These are phyloP conservation scores for Zygosaccharomyces sapae DNA, from an alignment of 1,139 yeast species.

Conservation along the genomic window DNA sequence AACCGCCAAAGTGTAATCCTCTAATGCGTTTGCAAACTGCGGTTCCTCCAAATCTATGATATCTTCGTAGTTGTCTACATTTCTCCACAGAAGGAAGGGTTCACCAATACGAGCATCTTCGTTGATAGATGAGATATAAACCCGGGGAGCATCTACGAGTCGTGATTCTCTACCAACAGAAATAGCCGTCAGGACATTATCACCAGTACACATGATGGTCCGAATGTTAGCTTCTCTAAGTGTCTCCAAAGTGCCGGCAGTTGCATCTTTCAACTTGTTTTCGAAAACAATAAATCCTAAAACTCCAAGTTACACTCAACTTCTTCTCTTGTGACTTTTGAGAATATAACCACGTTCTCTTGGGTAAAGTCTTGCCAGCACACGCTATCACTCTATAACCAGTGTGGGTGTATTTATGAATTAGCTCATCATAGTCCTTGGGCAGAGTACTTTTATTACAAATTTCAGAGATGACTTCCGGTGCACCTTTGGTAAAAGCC, in stretches of 20 bases:
- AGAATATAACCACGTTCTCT: constrained; percentile 42
- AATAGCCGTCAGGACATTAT: constrained; percentile 87
- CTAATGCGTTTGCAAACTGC: constrained; percentile 42
- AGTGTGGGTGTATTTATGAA: constrained; percentile 81
- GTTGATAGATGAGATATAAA: constrained; percentile 65
- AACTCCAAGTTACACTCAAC: constrained; percentile 68
- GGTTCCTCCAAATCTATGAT: constrained; percentile 61
- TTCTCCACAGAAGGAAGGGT: constrained; percentile 55
- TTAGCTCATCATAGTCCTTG: constrained; percentile 60
- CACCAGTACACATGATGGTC: constrained; percentile 97
- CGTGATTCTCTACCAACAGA: constrained; percentile 88
- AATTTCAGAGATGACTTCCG: constrained; percentile 81
- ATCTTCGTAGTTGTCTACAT: constrained; percentile 51
- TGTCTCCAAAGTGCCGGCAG: constrained; percentile 56
- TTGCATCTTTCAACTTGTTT: constrained; percentile 72
- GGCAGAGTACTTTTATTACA: constrained; percentile 74
- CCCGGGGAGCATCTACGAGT: constrained; percentile 47
- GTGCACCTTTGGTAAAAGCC: constrained; percentile 90
- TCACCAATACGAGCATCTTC: constrained; percentile 29
- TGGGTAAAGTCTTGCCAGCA: constrained; percentile 58
- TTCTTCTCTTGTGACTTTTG: constrained; percentile 51
- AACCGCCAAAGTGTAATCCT: constrained; percentile 66
- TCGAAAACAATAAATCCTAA: constrained; percentile 90
- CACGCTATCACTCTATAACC: constrained; percentile 96
- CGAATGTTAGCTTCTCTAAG: constrained; percentile 68